Evolutionary conservation across 148 eudicot species (phyloP), one percentile per base, ranked within the genome.

Genomic region (Persicaria maculosa): DNA sequence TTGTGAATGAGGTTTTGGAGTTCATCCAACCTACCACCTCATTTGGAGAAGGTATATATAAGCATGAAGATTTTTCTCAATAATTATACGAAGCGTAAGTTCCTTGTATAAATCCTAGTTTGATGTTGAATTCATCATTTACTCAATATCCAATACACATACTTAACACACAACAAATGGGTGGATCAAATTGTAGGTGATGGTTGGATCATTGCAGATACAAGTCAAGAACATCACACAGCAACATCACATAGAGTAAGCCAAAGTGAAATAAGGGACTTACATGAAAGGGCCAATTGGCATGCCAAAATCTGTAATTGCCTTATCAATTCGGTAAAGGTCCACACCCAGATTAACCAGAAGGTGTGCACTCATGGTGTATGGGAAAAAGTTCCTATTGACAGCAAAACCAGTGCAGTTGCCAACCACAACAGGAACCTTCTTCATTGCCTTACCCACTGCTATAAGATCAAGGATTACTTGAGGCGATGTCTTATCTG

Each of bases 281-380:
- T 90, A 94, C 98, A 91, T 95, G 87, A 94, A 90, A 75, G 98
- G 98, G 62, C 98, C 98, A 86, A 94, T 84, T n/a, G 97, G 97
- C 71, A 94, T 77, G 72, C 98, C 98, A 77, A 94, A 94, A 62
- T 85, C 80, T 57, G 70, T 80, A 79, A 94, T 92, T 62, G 88
- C 90, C 72, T 83, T 83, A 80, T 94, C 98, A 44, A 94, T 83
- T 81, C 98, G 87, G 86, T 86, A 91, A 59, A 88, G 68, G 75
- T 94, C 96, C 22, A 94, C 96, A 10, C 98, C 98, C 74, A 94
- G 69, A 74, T 88, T 82, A 65, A 83, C 86, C 87, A 94, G 78
- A 61, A 90, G 72, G 47, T 83, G 84, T 79, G 98, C 93, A 71
- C 97, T 78, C 84, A 91, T 97, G 19, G 78, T 20, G 83, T 94